Base-by-base conservation (phyloP, 1,284 basidiomycete species). In the Meira nashicola region DNA sequence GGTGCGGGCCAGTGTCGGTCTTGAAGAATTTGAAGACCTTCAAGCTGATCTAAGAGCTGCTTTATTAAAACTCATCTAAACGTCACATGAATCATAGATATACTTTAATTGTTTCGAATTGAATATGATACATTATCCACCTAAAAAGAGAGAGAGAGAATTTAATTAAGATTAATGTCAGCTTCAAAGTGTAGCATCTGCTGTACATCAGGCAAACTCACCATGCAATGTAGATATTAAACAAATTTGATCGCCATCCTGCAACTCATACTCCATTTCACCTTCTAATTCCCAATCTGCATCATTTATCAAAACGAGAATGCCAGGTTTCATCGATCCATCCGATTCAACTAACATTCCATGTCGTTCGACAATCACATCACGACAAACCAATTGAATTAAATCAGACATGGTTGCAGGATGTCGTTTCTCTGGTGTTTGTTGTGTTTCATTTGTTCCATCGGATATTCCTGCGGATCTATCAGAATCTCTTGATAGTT, bases 271-370 rank as follows among this genome's bases (percentile, higher is more conserved):
- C 33, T 89, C 87, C 21, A 90, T 87, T 79, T 97, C 94, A 38
- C 92, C 92, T 77, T 97, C 93, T 10, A 98, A 83, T 77, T 97
- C 94, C 94, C 94, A 98, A 74, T 98, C 94, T 1, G 90, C 89
- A 70, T 96, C 90, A 77, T 97, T 98, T 65, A 98, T 86, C 33
- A 98, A 82, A 0, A 97, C 93, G 4, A 98, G 83, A 46, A 98
- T 95, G 0, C 94, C 94, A 0, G 94, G 94, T 12, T 78, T 95
- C 93, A 96, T 89, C 40, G 87, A 90, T 39, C 58, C 58, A 33
- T 85, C 86, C 6, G 87, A 86, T 64, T 96, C 92, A 53, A 89
- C 84, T 75, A 98, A 97, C 60, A 98, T 83, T 75, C 95, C 92
- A 43, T 85, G 86, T 15, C 94, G 82, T 75, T 94, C 92, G 65